These are phyloP conservation scores for Pseudogymnoascus sp. DNA, from an alignment of 2,329 filamentous ascomycete genomes.

Conservation along the genomic window DNA sequence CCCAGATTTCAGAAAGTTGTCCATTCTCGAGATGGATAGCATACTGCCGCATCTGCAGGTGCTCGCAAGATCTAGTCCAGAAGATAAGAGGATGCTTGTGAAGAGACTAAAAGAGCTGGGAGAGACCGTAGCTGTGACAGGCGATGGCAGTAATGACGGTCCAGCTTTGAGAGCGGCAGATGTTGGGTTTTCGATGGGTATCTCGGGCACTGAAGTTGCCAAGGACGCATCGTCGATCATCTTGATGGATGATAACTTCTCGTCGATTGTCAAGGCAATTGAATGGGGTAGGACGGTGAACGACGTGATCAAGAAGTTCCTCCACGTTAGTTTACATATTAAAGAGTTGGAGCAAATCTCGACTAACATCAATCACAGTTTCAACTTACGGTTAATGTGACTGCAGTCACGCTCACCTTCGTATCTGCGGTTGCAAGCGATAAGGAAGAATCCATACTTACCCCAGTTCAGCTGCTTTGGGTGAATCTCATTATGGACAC, in stretches of 20 bases:
- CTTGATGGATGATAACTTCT: conserved; percentile 82
- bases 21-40: conserved; percentile 56
- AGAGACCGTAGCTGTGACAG: conserved; percentile 76
- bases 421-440: no score
- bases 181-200: conserved; percentile 84
- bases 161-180: conserved; percentile 75
- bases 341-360: not conserved
- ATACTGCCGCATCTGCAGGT: conserved; percentile 66
- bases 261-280: conserved; percentile 74
- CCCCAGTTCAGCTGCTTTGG: no score
- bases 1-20: conserved; percentile 69
- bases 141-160: conserved; percentile 78
- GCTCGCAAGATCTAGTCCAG: conserved; percentile 66
- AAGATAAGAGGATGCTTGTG: conserved; percentile 70
- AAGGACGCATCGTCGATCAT: conserved; percentile 62
- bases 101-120: conserved; percentile 64
- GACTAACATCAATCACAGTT: not conserved
- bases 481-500: no score
- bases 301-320: conserved; percentile 70
- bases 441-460: no score
- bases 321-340: conserved; percentile 34
- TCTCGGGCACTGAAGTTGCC: conserved; percentile 60
- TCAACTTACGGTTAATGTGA: not conserved
- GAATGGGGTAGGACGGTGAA: conserved; percentile 76
- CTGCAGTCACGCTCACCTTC: no score